Base-by-base conservation (phyloP, 2,329 filamentous ascomycete genomes). In the Phyllosticta citrichinensis region DNA sequence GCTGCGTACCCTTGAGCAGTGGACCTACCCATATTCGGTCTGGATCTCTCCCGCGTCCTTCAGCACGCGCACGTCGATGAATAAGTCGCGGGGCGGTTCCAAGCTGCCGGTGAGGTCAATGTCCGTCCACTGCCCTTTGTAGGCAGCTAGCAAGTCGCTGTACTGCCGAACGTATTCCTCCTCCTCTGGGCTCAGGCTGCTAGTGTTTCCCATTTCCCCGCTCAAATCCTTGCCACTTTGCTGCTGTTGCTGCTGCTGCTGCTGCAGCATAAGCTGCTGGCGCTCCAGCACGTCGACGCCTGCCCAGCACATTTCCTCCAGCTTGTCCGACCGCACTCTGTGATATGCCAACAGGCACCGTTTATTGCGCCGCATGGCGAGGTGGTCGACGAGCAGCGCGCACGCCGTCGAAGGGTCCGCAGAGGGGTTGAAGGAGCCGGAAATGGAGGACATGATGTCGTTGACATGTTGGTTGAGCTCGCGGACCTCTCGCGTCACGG, bases 21-120 rank as follows among this genome's bases (percentile, higher is more conserved):
- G 52, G 55, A 79, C 87, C 74, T 81, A 96, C 88, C 94, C 94
- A 71, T 99, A 99, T 80, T 99, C 95, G 0, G 94, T 99, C 77
- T 99, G 93, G 65, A 99, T 97, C 79, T 99, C 94, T 4, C 95
- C 94, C 1, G 93, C 94, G 77, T 99, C 94, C 73, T 94, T 97
- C 65, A 99, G 77, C 56, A 99, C 94, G 55, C 94, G 82, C 40
- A 99, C 94, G 73, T 99, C 94, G 68, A 99, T 96, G 73, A 97
- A 99, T 58, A 99, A 77, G 75, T 99, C 94, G 67, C 85, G 85
- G n/a, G 94, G 94, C 24, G 94, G 94, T 70, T 96, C 91, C 70
- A 99, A 78, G 69, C 89, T 94, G 33, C 94, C 94, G 2, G 94
- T 97, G 60, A 99, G 79, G 74, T 99, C 94, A 66, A 99, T 88